Conservation (phyloP, 129 eudicot species). For the Silybum marianum region DNA sequence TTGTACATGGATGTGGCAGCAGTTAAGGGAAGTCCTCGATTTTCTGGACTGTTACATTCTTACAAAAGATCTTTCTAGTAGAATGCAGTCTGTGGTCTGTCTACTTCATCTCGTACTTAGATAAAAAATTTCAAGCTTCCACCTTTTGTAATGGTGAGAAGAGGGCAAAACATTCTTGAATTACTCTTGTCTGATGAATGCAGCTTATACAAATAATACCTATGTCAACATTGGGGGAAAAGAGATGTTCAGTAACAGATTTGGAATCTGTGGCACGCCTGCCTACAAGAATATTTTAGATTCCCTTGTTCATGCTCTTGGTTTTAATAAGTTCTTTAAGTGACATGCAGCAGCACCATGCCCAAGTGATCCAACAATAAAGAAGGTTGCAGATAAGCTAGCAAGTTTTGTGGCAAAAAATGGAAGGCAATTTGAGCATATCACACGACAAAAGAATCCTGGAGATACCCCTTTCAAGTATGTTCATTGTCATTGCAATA, state of each 20-base stretch:
- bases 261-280: constrained; percentile 64
- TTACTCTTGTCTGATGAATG: constrained; percentile 56
- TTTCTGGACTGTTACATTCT: background rate
- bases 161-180: constrained; percentile 52
- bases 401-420: constrained; percentile 88
- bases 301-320: constrained; percentile 70
- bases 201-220: constrained; percentile 59
- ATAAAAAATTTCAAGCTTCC: background rate
- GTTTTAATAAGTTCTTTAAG: constrained; percentile 89
- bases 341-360: constrained; percentile 81
- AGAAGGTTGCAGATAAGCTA: constrained; percentile 75
- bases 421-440: constrained; percentile 79
- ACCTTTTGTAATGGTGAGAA: constrained; percentile 21
- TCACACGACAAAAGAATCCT: constrained; percentile 74
- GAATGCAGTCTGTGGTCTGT: constrained; percentile 4
- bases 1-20: background rate
- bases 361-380: constrained; percentile 81
- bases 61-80: constrained; percentile 6
- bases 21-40: constrained; percentile 4
- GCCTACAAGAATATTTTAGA: constrained; percentile 64
- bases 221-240: constrained; percentile 26
- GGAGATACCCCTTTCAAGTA: constrained; percentile 89
- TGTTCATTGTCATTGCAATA: background rate
- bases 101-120: constrained; percentile 25
- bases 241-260: constrained; percentile 20